Percentiles rank a stretch among this genome's conserved stretches.
Conservation (phyloP, 805 yeast genomes). For the Ogataea wickerhamii region DNA sequence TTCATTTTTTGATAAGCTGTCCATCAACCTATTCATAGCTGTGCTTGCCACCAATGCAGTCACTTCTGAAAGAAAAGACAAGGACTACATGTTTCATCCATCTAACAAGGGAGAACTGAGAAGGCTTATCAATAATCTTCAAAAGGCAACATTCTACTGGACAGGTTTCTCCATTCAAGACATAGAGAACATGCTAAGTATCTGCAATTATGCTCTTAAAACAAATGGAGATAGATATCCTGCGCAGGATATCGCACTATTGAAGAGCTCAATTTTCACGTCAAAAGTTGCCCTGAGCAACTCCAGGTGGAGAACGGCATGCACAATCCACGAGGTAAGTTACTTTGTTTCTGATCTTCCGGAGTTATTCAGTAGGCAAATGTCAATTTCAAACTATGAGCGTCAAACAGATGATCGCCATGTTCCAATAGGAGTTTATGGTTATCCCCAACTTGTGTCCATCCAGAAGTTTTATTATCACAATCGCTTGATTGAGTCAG, state of each 20-base stretch:
- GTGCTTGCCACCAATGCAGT: slow-evolving; percentile 72
- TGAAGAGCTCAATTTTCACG: slow-evolving; percentile 41
- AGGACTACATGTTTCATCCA: slow-evolving; percentile 70
- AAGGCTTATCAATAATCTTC: slow-evolving; percentile 56
- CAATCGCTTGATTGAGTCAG: slow-evolving; percentile 42
- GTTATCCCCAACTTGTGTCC: slow-evolving; percentile 55
- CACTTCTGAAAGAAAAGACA: slow-evolving; percentile 62
- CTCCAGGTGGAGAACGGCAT: slow-evolving; percentile 53
- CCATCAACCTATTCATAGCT: slow-evolving; percentile 61
- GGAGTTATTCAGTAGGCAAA: slow-evolving; percentile 34
- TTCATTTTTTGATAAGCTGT: slow-evolving; percentile 55
- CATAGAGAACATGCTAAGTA: slow-evolving; percentile 47
- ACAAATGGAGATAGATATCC: slow-evolving; percentile 32
- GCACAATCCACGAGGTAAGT: slow-evolving; percentile 64
- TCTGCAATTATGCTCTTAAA: slow-evolving; percentile 45
- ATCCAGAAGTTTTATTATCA: slow-evolving; percentile 53
- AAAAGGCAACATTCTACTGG: slow-evolving; percentile 71
- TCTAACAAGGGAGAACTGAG: slow-evolving; percentile 51
- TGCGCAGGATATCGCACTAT: slow-evolving; percentile 37
- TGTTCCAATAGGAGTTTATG: slow-evolving; percentile 51
- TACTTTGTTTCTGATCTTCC: slow-evolving; percentile 49
- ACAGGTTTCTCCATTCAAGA: slow-evolving; percentile 64
- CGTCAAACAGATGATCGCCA: slow-evolving; percentile 41
- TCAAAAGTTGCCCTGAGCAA: slow-evolving; percentile 50
- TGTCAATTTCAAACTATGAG: slow-evolving; percentile 41